Conservation (phyloP, 1,284 basidiomycete species). For the Amylostereum areolatum region DNA sequence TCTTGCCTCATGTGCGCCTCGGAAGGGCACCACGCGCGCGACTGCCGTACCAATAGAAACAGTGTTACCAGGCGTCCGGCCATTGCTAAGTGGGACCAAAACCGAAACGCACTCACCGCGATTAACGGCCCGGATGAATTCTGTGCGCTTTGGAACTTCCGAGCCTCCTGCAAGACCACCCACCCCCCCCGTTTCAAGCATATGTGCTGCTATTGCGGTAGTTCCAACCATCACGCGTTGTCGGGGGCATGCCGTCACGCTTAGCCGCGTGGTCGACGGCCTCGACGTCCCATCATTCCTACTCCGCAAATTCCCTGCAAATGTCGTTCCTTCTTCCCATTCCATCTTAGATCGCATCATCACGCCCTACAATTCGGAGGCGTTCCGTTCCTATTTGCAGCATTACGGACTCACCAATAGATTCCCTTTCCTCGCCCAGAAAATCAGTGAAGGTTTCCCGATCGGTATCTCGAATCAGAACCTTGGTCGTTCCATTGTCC, state of each 20-base stretch:
- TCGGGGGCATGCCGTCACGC: constrained; percentile 4
- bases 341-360: constrained; percentile 7
- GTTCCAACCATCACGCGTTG: constrained; percentile 8
- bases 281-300: not conserved
- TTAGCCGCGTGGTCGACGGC: not conserved
- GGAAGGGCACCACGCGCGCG: too few species aligned
- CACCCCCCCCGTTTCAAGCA: constrained; percentile 1
- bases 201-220: constrained; percentile 12
- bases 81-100: too few species aligned
- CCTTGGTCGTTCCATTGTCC: constrained; percentile 16
- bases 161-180: too few species aligned
- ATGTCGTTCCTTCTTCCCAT: not conserved
- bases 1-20: too few species aligned
- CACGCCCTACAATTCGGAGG: constrained; percentile 14
- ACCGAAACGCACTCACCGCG: too few species aligned
- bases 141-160: too few species aligned
- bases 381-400: constrained; percentile 10
- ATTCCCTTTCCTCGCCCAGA: constrained; percentile 24
- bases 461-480: constrained; percentile 22
- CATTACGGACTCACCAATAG: constrained; percentile 9
- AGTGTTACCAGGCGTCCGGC: too few species aligned
- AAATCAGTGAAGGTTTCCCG: constrained; percentile 26
- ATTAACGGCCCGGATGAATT: too few species aligned
- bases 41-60: too few species aligned
- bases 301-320: not conserved